A percentile compares a stretch with the other conserved stretches of the same genome.
These are phyloP conservation scores for Diaporthe eres DNA, from an alignment of 2,329 filamentous ascomycete genomes.

Conservation along the genomic window DNA sequence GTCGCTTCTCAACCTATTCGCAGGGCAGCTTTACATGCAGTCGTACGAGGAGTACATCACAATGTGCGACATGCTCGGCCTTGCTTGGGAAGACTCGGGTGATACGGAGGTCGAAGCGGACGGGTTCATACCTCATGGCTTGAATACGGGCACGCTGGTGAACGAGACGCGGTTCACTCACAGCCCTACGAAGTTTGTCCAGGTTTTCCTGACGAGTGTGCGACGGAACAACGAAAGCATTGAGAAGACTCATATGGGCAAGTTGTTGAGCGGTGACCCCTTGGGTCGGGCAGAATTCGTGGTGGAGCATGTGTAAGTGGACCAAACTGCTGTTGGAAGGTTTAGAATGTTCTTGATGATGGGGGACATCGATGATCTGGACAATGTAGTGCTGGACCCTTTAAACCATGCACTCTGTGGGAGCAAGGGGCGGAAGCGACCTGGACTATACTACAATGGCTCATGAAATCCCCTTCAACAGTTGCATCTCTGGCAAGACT, in stretches of 20 bases:
- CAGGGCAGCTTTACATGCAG: conserved; percentile 75
- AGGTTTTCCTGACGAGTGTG: conserved; percentile 53
- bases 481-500: no score
- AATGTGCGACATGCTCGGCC: conserved; percentile 65
- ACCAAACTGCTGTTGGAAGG: neutral
- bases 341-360: no score
- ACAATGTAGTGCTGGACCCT: no score
- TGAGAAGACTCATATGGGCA: conserved; percentile 58
- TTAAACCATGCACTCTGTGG: no score
- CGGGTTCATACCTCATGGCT: conserved; percentile 51
- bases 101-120: conserved; percentile 47
- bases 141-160: conserved; percentile 35
- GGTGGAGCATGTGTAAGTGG: conserved; percentile 35
- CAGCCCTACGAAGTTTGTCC: conserved; percentile 57
- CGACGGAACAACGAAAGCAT: conserved; percentile 56
- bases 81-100: conserved; percentile 52
- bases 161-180: conserved; percentile 48
- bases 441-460: no score
- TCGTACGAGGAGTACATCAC: conserved; percentile 67
- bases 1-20: conserved; percentile 72
- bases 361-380: no score
- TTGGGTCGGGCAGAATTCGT: conserved; percentile 35
- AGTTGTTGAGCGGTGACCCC: conserved; percentile 52
- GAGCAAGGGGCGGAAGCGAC: no score
- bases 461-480: no score